These are phyloP conservation scores for Theobroma cacao DNA, from an alignment of 345 rosid species.

Conservation along the genomic window DNA sequence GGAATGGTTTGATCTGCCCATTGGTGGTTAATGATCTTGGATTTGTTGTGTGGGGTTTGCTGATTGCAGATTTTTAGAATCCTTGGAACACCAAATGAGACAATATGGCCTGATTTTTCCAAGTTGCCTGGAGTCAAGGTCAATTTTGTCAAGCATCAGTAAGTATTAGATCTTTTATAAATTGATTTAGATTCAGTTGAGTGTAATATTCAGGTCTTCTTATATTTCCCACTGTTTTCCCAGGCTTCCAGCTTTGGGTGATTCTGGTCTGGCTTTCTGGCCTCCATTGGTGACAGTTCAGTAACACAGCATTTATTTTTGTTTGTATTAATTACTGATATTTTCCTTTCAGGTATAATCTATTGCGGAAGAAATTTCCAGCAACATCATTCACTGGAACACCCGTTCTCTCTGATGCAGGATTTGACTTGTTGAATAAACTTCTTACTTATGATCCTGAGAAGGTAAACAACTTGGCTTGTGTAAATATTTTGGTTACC, in stretches of 20 bases:
- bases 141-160: slow-evolving; percentile 99
- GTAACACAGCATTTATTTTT: slow-evolving; percentile 29
- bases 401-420: slow-evolving; percentile 96
- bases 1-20: slow-evolving; percentile 21
- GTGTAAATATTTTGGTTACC: background rate
- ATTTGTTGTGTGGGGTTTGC: background rate
- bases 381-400: slow-evolving; percentile 95
- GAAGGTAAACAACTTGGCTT: slow-evolving; percentile 50
- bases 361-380: slow-evolving; percentile 93
- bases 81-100: slow-evolving; percentile 95
- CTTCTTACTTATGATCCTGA: slow-evolving; percentile 97
- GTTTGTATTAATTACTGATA: slow-evolving; percentile 42
- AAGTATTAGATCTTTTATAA: slow-evolving; percentile 36
- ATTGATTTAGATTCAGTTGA: slow-evolving; percentile 22
- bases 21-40: background rate
- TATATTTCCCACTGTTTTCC: slow-evolving; percentile 63
- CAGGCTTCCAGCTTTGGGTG: slow-evolving; percentile 93
- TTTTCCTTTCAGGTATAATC: slow-evolving; percentile 85
- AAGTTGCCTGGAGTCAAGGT: slow-evolving; percentile 95
- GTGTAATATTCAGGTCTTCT: slow-evolving; percentile 34
- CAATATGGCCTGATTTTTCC: slow-evolving; percentile 96
- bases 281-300: slow-evolving; percentile 57
- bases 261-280: slow-evolving; percentile 82
- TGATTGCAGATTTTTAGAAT: slow-evolving; percentile 72
- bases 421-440: slow-evolving; percentile 92